Conservation (phyloP, 129 eudicot species). For the Glebionis coronaria region DNA sequence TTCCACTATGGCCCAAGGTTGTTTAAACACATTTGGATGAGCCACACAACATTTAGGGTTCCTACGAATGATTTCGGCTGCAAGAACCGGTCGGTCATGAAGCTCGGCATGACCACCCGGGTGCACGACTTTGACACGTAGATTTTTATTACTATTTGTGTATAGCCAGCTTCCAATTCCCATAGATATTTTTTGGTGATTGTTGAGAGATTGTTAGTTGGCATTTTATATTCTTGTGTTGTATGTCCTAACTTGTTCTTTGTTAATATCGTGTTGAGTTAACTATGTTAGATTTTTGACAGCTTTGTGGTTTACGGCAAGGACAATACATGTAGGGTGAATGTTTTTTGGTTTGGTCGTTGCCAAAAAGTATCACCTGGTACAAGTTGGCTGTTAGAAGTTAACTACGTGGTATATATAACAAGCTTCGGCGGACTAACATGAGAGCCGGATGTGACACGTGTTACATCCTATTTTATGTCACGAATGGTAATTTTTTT, state of each 20-base stretch:
- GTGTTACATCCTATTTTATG: no score
- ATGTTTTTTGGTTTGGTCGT: background rate
- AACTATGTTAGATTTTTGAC: slow-evolving; percentile 28
- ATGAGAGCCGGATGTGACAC: no score
- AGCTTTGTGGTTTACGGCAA: slow-evolving; percentile 8
- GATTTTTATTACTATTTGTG: slow-evolving; percentile 44
- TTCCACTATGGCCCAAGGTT: slow-evolving; percentile 61
- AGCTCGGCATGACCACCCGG: slow-evolving; percentile 77
- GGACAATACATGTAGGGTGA: slow-evolving; percentile 12
- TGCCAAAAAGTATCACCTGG: background rate
- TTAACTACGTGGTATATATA: no score
- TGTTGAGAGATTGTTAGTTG: background rate
- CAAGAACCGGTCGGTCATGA: slow-evolving; percentile 57
- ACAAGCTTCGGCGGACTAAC: no score
- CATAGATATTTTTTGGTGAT: slow-evolving; percentile 27
- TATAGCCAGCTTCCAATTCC: slow-evolving; percentile 58
- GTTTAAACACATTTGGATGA: slow-evolving; percentile 59
- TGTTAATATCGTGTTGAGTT: slow-evolving; percentile 30
- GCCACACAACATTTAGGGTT: slow-evolving; percentile 67
- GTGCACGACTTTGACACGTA: slow-evolving; percentile 59
- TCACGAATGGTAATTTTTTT: no score
- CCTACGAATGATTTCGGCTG: slow-evolving; percentile 45
- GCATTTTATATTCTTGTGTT: slow-evolving; percentile 22
- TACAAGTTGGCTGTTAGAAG: no score
- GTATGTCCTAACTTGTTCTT: slow-evolving; percentile 23